These are phyloP conservation scores for Carnegiea gigantea DNA, from an alignment of 179 eudicot species.

Conservation along the genomic window DNA sequence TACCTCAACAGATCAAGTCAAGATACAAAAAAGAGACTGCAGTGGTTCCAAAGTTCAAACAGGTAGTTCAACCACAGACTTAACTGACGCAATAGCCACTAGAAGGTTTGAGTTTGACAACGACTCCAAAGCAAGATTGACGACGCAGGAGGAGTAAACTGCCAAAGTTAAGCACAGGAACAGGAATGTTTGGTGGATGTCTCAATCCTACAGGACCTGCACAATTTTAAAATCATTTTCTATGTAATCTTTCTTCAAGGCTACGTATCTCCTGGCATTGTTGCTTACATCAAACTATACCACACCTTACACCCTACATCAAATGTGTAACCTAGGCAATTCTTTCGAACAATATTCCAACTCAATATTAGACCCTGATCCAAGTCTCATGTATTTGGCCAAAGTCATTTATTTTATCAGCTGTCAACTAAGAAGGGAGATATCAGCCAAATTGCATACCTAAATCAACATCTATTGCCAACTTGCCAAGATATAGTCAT, in stretches of 20 bases:
- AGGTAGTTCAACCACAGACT: neutral
- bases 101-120: neutral
- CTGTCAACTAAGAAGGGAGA: neutral
- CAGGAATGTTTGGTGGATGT: neutral
- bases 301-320: neutral
- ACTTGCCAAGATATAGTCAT: neutral
- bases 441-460: neutral
- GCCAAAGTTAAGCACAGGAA: neutral
- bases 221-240: neutral
- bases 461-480: neutral
- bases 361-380: neutral
- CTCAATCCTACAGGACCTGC: neutral
- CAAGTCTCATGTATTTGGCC: neutral
- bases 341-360: neutral
- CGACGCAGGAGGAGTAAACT: neutral
- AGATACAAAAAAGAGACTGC: neutral
- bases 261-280: neutral
- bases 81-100: neutral
- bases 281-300: neutral
- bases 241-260: neutral
- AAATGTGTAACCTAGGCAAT: neutral
- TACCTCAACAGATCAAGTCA: neutral
- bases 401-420: neutral
- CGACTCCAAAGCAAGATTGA: neutral
- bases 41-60: neutral